Conservation (phyloP, 768 basidiomycete species). For the Suillus clintonianus region DNA sequence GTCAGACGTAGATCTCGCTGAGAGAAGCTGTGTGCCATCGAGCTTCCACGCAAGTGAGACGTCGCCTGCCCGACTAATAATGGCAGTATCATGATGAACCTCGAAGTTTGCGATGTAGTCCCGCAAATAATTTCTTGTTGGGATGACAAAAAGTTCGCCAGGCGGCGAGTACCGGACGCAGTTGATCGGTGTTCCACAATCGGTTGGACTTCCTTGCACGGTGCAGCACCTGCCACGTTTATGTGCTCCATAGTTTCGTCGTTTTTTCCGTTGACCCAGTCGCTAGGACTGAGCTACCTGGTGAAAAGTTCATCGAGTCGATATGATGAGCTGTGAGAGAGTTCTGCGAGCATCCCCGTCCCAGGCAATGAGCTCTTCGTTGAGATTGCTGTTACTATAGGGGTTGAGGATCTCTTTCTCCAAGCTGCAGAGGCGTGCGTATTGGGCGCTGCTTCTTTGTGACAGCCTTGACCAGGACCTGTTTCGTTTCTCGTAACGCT, state of each 20-base stretch:
- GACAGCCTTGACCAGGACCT: neutral
- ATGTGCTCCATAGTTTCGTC: neutral
- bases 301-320: neutral
- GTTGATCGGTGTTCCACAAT: neutral
- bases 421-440: neutral
- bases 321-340: neutral
- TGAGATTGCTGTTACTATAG: neutral
- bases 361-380: neutral
- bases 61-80: neutral
- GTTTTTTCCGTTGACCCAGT: neutral
- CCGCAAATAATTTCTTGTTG: neutral
- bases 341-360: neutral
- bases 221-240: neutral
- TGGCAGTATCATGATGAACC: neutral
- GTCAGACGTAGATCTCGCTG: too few species aligned
- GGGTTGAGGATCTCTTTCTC: neutral
- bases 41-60: too few species aligned
- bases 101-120: neutral
- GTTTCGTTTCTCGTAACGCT: neutral
- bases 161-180: neutral
- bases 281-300: neutral
- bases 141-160: neutral
- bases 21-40: too few species aligned
- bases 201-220: neutral
- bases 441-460: neutral